phyloP scores from a whole-genome alignment of 305 asterid species.

The Fraxinus xanthoxyloides region DNA sequence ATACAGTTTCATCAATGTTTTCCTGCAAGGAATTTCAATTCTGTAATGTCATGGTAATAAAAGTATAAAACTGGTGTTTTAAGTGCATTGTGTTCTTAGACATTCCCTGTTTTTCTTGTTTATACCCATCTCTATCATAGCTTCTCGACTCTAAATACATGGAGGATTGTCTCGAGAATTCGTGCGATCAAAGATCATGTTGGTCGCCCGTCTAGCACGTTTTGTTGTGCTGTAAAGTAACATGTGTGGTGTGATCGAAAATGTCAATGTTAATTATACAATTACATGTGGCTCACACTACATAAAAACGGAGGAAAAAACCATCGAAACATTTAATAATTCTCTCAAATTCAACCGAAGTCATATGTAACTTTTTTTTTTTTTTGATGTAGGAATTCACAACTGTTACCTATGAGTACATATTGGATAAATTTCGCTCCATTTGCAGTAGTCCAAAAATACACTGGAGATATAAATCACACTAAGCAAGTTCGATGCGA shows the following conservation, averaged over 20 bases:
- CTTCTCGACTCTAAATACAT: background rate
- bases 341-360: background rate
- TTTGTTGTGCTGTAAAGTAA: background rate
- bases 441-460: too few species aligned
- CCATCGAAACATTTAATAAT: too few species aligned
- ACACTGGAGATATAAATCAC: too few species aligned
- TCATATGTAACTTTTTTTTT: too few species aligned
- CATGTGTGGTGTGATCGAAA: background rate
- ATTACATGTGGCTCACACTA: background rate
- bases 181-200: background rate
- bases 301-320: background rate
- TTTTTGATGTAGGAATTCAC: too few species aligned
- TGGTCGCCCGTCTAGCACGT: background rate
- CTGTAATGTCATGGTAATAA: slow-evolving; percentile 19
- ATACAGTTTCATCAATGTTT: background rate
- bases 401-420: too few species aligned
- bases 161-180: background rate
- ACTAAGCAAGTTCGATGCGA: too few species aligned
- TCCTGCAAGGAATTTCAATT: slow-evolving; percentile 5
- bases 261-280: background rate
- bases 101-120: background rate
- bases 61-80: background rate
- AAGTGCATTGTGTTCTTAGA: background rate
- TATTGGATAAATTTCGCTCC: too few species aligned
- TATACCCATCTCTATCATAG: background rate